Base-by-base conservation (phyloP, 306 rosid genomes). In the Erythrophleum fordii region DNA sequence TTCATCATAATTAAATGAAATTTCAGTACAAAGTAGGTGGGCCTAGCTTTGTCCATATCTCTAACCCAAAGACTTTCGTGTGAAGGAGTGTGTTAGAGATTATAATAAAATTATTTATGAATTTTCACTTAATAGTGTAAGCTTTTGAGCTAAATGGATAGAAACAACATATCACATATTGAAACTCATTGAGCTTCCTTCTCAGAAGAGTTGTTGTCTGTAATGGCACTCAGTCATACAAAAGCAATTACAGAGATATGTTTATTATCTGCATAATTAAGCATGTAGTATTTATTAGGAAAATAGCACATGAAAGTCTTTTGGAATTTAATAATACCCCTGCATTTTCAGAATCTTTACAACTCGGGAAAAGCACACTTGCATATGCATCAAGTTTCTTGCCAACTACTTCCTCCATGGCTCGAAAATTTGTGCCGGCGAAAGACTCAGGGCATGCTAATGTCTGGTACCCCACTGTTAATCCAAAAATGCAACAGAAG, bases 391-490 rank as follows among this genome's bases (percentile, higher is more conserved):
- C 87, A 84, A 86, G 76, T 87, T 87, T 91, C 87, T 77, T 87
- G 46, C 78, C 69, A 77, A 89, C 92, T 84, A 76, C 91, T 44
- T 91, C 92, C 87, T 91, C 91, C 79, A 88, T 86, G 35, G 88
- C 84, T 39, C 89, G 89, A 53, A 58, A 53, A 66, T 85, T 84
- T 0, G 84, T 80, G 72, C 85, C 91, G 68, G 73, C 49, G 42
- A 87, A 75, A 70, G 88, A 82, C 17, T 89, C 90, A 1, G 84
- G 64, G 70, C 77, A 73, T 44, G 91, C 88, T 82, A 76, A 75
- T 17, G 82, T 69, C 35, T 64, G 88, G 73, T 72, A 89, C 58
- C 92, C 95, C 92, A 91, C 95, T 91, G 69, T 62, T 70, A 52
- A 69, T 25, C 31, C 49, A 48, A 52, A 16, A 35, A 65, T 2